These are phyloP conservation scores for Aphanomyces stellatus DNA, from an alignment of 352 stramenopile genomes.

Conservation along the genomic window DNA sequence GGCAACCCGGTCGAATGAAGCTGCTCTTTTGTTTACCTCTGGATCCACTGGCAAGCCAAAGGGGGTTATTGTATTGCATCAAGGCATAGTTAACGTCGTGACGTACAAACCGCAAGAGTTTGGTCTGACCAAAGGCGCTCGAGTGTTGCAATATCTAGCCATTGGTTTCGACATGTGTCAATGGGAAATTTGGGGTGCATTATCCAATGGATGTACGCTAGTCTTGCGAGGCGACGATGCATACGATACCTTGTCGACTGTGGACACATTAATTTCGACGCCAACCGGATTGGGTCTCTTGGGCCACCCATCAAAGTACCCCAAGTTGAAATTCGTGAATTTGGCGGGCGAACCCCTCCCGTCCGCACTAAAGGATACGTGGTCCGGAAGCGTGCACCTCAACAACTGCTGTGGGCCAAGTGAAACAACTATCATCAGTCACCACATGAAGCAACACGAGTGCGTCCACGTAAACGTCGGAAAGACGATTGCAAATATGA, in stretches of 20 bases:
- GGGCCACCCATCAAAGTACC: background rate
- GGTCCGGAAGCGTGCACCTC: background rate
- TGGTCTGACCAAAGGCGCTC: background rate
- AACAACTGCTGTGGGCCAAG: background rate
- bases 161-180: background rate
- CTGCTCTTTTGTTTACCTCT: slow-evolving; percentile 35
- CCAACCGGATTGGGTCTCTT: background rate
- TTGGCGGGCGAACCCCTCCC: background rate
- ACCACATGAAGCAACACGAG: background rate
- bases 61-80: background rate
- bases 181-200: background rate
- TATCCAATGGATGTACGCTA: background rate
- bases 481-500: slow-evolving; percentile 52
- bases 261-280: background rate
- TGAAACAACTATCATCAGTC: background rate
- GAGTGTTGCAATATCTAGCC: background rate
- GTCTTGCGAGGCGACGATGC: background rate
- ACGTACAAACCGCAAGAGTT: background rate
- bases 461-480: slow-evolving; percentile 39
- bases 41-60: background rate
- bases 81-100: background rate
- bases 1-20: background rate
- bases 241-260: background rate
- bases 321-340: background rate
- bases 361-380: background rate